These are phyloP conservation scores for Solanum verrucosum DNA, from an alignment of 257 asterid genomes.

Conservation along the genomic window DNA sequence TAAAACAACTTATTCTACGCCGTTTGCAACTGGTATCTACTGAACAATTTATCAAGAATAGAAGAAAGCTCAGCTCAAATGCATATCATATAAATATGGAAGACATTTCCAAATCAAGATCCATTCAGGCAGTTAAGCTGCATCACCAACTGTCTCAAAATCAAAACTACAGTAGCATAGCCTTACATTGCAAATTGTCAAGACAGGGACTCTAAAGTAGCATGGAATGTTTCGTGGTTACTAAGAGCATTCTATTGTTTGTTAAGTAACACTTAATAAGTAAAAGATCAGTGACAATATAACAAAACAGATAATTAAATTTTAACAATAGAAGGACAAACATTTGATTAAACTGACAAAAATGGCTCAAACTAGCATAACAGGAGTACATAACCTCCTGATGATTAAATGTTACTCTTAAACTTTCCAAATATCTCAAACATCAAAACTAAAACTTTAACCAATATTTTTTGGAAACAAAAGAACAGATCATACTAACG, in stretches of 20 bases:
- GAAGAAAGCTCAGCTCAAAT: neutral
- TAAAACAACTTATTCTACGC: neutral
- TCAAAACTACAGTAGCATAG: neutral
- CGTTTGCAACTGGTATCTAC: neutral
- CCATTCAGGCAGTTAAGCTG: neutral
- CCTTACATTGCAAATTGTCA: neutral
- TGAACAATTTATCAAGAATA: neutral
- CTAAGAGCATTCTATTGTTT: neutral
- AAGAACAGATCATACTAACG: neutral
- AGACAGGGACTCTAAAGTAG: neutral
- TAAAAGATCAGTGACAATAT: too few species aligned
- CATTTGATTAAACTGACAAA: neutral
- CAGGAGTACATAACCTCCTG: neutral
- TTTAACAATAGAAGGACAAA: neutral
- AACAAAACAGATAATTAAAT: neutral
- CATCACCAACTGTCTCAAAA: neutral
- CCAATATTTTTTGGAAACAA: neutral
- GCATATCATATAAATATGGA: neutral
- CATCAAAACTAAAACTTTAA: neutral
- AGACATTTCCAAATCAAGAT: neutral
- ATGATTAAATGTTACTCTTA: neutral
- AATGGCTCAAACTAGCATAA: neutral
- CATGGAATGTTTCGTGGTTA: neutral
- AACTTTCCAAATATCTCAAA: neutral
- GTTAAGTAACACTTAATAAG: neutral